Conservation (phyloP, 805 yeast species). For the Saccharomycopsis sp. region DNA sequence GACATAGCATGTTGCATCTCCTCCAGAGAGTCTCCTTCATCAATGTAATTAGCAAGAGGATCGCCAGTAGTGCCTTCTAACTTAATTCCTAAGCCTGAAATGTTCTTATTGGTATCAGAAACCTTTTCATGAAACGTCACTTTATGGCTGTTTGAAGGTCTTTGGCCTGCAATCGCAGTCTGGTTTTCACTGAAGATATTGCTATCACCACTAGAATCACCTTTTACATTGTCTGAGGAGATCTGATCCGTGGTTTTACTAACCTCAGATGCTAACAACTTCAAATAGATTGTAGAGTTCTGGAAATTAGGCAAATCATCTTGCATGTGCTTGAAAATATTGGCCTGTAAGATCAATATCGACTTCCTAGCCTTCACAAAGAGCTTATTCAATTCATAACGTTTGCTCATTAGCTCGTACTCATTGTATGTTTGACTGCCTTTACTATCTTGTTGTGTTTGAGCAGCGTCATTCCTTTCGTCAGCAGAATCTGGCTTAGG, state of each 20-base stretch:
- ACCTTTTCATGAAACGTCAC: background rate
- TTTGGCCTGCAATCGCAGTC: background rate
- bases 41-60: constrained; percentile 11
- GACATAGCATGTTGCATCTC: background rate
- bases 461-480: constrained; percentile 11
- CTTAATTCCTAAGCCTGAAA: constrained; percentile 9
- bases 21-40: constrained; percentile 3
- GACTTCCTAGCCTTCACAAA: constrained; percentile 53
- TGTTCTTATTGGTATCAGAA: background rate
- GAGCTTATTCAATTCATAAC: constrained; percentile 21
- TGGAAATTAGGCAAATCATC: constrained; percentile 56
- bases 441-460: background rate
- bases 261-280: constrained; percentile 36
- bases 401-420: constrained; percentile 10
- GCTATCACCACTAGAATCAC: constrained; percentile 17
- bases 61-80: constrained; percentile 16
- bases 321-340: constrained; percentile 43
- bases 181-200: constrained; percentile 14
- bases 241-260: background rate
- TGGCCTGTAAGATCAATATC: constrained; percentile 52
- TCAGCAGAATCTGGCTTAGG: constrained; percentile 22
- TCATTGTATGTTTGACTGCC: constrained; percentile 4
- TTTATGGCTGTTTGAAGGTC: background rate
- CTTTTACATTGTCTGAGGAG: constrained; percentile 6
- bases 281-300: constrained; percentile 47